Conservation (phyloP, 2,329 filamentous ascomycete genomes). For the Seiridium unicorne region DNA sequence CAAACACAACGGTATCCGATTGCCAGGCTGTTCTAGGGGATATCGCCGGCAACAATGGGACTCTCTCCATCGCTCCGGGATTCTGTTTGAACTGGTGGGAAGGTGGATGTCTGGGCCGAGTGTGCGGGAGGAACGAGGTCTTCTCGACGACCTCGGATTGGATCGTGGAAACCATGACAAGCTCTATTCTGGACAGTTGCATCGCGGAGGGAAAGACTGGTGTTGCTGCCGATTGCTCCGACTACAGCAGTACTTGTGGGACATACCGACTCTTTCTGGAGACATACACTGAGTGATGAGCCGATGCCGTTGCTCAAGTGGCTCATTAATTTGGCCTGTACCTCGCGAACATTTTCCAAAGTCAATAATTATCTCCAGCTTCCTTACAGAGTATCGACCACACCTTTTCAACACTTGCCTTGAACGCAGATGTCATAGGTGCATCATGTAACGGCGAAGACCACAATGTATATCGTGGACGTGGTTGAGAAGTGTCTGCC, state of each 20-base stretch:
- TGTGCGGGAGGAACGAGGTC: conserved; percentile 7
- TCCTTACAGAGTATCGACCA: no score
- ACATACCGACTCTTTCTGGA: conserved; percentile 12
- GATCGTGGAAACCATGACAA: conserved; percentile 9
- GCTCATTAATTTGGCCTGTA: no score
- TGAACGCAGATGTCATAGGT: no score
- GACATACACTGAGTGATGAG: neutral
- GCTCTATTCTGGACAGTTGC: conserved; percentile 11
- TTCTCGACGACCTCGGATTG: neutral
- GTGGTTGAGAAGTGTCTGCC: no score
- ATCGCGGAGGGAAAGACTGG: conserved; percentile 10
- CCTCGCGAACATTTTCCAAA: no score
- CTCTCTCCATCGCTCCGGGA: conserved; percentile 9
- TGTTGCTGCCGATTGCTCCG: conserved; percentile 10
- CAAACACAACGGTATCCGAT: conserved; percentile 11
- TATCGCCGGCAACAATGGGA: conserved; percentile 10
- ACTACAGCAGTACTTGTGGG: conserved; percentile 12
- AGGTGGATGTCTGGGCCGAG: conserved; percentile 10
- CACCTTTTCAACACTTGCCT: no score
- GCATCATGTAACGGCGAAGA: no score
- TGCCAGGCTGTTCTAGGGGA: conserved; percentile 13
- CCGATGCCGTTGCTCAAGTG: neutral
- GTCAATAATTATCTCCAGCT: no score
- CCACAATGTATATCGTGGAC: no score
- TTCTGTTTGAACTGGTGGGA: conserved; percentile 17